Percentiles rank a stretch among this genome's conserved stretches.
Evolutionary conservation across 23 red algal genomes (phyloP).

Genomic region (Gracilaria vermiculophylla): DNA sequence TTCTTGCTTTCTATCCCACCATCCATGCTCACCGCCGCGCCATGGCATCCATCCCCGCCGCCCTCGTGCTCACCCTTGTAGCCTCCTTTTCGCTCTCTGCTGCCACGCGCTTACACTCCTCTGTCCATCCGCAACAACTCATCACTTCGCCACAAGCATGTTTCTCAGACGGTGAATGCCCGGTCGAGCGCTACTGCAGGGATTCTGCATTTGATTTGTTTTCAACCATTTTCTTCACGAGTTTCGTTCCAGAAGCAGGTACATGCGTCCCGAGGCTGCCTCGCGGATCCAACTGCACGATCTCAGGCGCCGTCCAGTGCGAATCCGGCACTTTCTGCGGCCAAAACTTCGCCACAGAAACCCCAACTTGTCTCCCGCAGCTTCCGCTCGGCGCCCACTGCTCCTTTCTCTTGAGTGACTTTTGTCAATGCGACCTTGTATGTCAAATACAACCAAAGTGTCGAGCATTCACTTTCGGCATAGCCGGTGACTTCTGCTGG

Average conservation of each 20-base stretch:
- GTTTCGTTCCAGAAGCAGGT: neutral
- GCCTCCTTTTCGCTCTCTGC: no score
- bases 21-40: no score
- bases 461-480: neutral
- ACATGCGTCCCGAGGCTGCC: neutral
- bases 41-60: no score
- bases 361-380: neutral
- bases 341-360: neutral
- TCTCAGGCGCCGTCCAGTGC: neutral
- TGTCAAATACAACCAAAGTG: neutral
- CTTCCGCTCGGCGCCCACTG: neutral
- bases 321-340: neutral
- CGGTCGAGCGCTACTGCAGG: neutral
- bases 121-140: no score
- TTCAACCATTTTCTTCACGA: neutral
- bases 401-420: no score
- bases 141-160: no score
- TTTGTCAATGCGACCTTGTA: neutral
- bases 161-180: no score
- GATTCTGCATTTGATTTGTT: no score
- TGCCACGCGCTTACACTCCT: no score
- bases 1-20: no score
- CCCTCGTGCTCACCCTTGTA: no score
- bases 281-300: neutral
- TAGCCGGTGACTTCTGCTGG: neutral